A percentile compares a stretch with the other conserved stretches of the same genome.
Conservation (phyloP, 2,329 filamentous ascomycete species). For the Fusarium newnesense region DNA sequence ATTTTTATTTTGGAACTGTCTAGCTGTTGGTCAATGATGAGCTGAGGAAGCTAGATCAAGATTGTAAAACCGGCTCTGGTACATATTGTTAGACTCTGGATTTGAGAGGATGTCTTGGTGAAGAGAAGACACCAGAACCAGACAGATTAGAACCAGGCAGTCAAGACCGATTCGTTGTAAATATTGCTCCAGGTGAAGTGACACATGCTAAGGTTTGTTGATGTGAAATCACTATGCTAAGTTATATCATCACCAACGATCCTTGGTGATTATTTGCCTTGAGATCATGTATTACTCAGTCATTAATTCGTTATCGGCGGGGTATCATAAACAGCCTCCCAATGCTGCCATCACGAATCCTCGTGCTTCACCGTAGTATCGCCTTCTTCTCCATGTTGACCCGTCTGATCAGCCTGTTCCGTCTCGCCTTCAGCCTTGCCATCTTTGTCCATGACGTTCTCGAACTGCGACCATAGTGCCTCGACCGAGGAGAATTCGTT, state of each 20-base stretch:
- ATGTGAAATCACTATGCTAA: background rate
- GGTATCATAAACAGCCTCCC: slow-evolving; percentile 33
- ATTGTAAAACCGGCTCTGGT: background rate
- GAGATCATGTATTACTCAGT: slow-evolving; percentile 2
- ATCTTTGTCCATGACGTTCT: slow-evolving; percentile 90
- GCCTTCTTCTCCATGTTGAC: slow-evolving; percentile 15
- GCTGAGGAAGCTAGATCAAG: background rate
- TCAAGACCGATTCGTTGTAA: background rate
- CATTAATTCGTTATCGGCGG: slow-evolving; percentile 11
- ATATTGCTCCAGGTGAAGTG: background rate
- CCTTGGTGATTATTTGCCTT: background rate
- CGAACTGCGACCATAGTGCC: slow-evolving; percentile 96
- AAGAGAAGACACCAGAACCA: background rate
- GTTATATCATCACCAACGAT: background rate
- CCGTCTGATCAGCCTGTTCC: slow-evolving; percentile 36
- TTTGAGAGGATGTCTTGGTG: background rate
- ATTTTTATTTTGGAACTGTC: background rate
- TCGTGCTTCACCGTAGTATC: slow-evolving; percentile 28
- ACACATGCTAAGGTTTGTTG: background rate
- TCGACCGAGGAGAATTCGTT: slow-evolving; percentile 99
- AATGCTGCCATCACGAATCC: slow-evolving; percentile 11
- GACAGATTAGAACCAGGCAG: background rate
- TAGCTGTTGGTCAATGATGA: background rate
- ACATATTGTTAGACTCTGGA: background rate
- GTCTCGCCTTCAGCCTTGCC: slow-evolving; percentile 39